Evolutionary conservation across 257 asterid genomes (phyloP).

Genomic region (Leonotis leonurus): DNA sequence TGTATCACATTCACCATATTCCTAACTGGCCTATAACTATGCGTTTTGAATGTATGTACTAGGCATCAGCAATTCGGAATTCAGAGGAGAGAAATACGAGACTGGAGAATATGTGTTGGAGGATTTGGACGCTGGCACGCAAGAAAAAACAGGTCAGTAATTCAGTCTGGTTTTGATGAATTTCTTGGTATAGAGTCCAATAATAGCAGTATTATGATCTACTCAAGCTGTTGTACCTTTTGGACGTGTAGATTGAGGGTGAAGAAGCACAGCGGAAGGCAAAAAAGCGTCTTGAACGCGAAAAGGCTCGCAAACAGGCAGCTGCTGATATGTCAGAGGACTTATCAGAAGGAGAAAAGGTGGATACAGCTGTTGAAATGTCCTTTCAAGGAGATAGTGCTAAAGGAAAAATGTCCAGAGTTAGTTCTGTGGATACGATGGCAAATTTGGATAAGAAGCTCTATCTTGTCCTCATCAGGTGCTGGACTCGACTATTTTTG

Average conservation of each 20-base stretch:
- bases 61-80: constrained; percentile 67
- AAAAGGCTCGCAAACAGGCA: constrained; percentile 63
- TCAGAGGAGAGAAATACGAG: constrained; percentile 80
- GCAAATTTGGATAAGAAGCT: constrained; percentile 51
- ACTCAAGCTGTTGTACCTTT: neutral
- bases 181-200: neutral
- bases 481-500: neutral
- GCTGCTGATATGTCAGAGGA: constrained; percentile 78
- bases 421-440: constrained; percentile 47
- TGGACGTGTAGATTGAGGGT: constrained; percentile 38
- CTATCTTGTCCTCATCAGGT: constrained; percentile 68
- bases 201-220: neutral
- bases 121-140: constrained; percentile 80
- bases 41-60: neutral
- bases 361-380: constrained; percentile 40
- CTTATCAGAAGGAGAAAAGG: constrained; percentile 69
- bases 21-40: neutral
- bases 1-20: neutral
- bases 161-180: too few relatives aligned
- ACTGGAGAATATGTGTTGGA: constrained; percentile 79
- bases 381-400: constrained; percentile 30
- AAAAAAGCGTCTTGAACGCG: constrained; percentile 41
- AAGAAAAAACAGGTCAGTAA: constrained; percentile 58
- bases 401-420: constrained; percentile 42
- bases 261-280: constrained; percentile 54